A percentile compares a stretch with the other conserved stretches of the same genome.
These are phyloP conservation scores for Rubroboletus satanas DNA, from an alignment of 768 basidiomycete species.

Conservation along the genomic window DNA sequence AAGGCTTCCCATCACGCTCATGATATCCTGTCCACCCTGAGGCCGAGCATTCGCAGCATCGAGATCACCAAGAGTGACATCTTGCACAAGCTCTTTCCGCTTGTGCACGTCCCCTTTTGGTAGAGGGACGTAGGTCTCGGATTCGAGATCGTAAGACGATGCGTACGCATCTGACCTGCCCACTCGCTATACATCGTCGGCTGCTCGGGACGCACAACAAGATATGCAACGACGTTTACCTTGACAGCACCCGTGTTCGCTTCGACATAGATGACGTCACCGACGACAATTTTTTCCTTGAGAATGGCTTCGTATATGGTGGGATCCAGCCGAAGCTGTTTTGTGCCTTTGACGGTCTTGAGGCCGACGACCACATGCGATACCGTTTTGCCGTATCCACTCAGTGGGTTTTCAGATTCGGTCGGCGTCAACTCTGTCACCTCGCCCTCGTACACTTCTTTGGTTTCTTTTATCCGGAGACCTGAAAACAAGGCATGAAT, in stretches of 20 bases:
- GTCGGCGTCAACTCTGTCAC: slow-evolving; percentile 95
- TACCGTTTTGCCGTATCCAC: slow-evolving; percentile 97
- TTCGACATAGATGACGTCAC: slow-evolving; percentile 96
- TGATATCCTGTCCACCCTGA: slow-evolving; percentile 96
- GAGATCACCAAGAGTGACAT: slow-evolving; percentile 90
- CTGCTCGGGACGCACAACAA: background rate
- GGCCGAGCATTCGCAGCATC: slow-evolving; percentile 96
- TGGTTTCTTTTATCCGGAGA: slow-evolving; percentile 97
- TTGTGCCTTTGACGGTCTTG: slow-evolving; percentile 90
- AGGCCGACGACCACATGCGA: slow-evolving; percentile 96
- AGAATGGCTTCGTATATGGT: slow-evolving; percentile 95
- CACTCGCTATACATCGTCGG: slow-evolving; percentile 60
- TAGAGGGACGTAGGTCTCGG: slow-evolving; percentile 96
- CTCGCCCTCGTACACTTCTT: slow-evolving; percentile 98
- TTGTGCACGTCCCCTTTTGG: slow-evolving; percentile 98
- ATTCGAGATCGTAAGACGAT: slow-evolving; percentile 95
- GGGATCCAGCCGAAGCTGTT: slow-evolving; percentile 91
- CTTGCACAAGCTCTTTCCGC: slow-evolving; percentile 91
- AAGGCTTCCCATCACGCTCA: slow-evolving; percentile 93
- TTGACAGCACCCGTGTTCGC: slow-evolving; percentile 92
- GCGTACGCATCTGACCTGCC: slow-evolving; percentile 97
- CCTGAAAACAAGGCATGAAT: slow-evolving; percentile 36
- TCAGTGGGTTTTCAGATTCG: slow-evolving; percentile 95
- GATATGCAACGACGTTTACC: slow-evolving; percentile 40
- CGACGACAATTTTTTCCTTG: slow-evolving; percentile 94